phyloP scores from a whole-genome alignment of 1,284 basidiomycete genomes.

The Sphaerobolus stellatus region DNA sequence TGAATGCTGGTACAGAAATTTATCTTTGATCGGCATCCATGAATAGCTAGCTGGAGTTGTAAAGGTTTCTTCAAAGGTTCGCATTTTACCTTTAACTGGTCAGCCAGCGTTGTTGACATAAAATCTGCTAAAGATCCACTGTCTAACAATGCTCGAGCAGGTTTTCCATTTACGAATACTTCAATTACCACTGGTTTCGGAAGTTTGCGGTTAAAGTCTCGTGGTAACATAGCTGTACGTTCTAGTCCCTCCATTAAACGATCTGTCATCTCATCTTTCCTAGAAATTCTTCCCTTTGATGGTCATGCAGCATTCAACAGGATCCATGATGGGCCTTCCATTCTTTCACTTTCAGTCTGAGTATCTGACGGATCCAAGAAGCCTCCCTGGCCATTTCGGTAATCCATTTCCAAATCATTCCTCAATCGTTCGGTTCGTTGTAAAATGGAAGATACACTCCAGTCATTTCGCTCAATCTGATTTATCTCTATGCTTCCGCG shows the following conservation, averaged over 20 bases:
- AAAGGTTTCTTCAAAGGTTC: constrained; percentile 23
- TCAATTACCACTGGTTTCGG: constrained; percentile 12
- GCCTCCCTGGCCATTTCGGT: no score
- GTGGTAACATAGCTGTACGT: background rate
- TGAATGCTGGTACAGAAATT: constrained; percentile 23
- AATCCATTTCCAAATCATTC: no score
- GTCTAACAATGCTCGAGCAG: constrained; percentile 13
- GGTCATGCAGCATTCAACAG: background rate
- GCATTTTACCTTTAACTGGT: constrained; percentile 1
- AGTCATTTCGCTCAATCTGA: no score
- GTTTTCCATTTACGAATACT: constrained; percentile 10
- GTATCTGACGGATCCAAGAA: no score
- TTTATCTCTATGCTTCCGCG: no score
- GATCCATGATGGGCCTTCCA: background rate
- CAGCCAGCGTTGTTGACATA: constrained; percentile 9
- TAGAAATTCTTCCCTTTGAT: no score
- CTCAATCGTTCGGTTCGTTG: background rate
- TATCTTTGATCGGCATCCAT: constrained; percentile 28
- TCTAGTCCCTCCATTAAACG: background rate
- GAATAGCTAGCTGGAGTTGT: constrained; percentile 29
- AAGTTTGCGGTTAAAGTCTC: background rate
- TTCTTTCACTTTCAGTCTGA: background rate
- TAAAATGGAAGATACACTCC: background rate
- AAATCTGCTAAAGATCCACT: constrained; percentile 16
- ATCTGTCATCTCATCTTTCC: background rate